Evolutionary conservation across 495 filamentous ascomycete genomes (phyloP).

Genomic region (Penicillium paxilli): DNA sequence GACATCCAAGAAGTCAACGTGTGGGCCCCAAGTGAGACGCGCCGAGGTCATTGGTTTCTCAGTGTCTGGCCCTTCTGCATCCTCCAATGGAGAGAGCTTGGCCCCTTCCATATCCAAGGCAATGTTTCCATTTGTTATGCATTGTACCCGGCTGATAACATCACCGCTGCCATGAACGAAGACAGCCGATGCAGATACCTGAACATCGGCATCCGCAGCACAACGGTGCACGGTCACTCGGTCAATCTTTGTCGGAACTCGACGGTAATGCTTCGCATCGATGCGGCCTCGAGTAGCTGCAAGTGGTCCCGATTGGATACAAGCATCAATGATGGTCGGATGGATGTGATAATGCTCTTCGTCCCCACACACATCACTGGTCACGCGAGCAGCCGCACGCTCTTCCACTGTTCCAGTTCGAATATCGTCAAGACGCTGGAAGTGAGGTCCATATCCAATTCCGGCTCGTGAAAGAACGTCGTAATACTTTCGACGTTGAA

Average conservation of each 20-base stretch:
- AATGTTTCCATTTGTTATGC: slow-evolving; percentile 6
- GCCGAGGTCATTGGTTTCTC: neutral
- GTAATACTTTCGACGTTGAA: neutral
- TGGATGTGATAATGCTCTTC: slow-evolving; percentile 14
- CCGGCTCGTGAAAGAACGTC: neutral
- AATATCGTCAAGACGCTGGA: neutral
- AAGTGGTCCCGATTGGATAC: too few species aligned
- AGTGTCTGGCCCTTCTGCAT: neutral
- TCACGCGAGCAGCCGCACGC: neutral
- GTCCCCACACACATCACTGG: slow-evolving; percentile 2
- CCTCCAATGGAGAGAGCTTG: slow-evolving; percentile 11
- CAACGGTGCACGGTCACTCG: slow-evolving; percentile 21
- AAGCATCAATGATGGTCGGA: slow-evolving; percentile 20
- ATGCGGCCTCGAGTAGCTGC: slow-evolving; percentile 7
- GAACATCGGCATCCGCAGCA: neutral
- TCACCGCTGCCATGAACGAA: too few species aligned
- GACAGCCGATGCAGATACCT: slow-evolving; percentile 11
- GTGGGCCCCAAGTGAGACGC: slow-evolving; percentile 15
- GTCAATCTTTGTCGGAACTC: slow-evolving; percentile 31
- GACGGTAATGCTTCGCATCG: too few species aligned
- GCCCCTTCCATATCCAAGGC: slow-evolving; percentile 5
- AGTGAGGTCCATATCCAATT: neutral
- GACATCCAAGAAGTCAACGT: slow-evolving; percentile 15
- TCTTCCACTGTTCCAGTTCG: neutral
- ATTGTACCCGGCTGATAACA: too few species aligned